These are phyloP conservation scores for Hypoxylon rickii DNA, from an alignment of 495 filamentous ascomycete species.

Conservation along the genomic window DNA sequence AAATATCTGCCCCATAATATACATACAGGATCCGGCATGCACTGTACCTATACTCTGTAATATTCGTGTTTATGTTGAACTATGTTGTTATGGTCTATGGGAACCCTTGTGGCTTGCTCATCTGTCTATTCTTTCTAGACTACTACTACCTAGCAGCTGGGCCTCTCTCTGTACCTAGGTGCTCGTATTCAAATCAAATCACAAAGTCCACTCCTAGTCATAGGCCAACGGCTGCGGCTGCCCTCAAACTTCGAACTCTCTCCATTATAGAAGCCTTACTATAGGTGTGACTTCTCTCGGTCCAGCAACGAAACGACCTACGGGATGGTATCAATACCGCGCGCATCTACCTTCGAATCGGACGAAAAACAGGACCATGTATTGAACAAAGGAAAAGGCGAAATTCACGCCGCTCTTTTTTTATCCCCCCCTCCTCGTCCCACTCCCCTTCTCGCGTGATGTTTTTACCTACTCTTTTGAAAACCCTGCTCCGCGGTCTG, in stretches of 20 bases:
- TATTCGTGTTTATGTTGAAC: too few relatives aligned
- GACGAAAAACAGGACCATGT: conserved; percentile 2
- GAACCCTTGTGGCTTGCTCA: too few relatives aligned
- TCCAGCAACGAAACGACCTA: conserved; percentile 16
- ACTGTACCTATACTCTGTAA: too few relatives aligned
- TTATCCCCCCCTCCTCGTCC: not conserved
- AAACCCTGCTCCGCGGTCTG: conserved; percentile 15
- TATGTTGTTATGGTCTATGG: too few relatives aligned
- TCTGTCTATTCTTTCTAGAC: not conserved
- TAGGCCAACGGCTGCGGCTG: not conserved
- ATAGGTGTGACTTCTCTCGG: not conserved
- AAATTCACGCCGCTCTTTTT: not conserved
- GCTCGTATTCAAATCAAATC: not conserved
- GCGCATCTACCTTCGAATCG: conserved; percentile 3
- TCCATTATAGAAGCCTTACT: conserved; percentile 14
- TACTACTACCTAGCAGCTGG: not conserved
- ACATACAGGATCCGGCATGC: too few relatives aligned
- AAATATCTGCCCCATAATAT: too few relatives aligned
- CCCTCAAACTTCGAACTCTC: conserved; percentile 14
- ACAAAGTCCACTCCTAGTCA: not conserved
- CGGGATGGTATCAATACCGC: conserved; percentile 15
- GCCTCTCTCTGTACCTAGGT: not conserved
- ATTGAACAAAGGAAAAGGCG: conserved; percentile 16
- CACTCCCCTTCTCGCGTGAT: not conserved
- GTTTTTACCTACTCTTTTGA: conserved; percentile 7